Evolutionary conservation across 2,329 filamentous ascomycete species (phyloP), one percentile per base, ranked within the genome.

Genomic region (Aureobasidium musti): DNA sequence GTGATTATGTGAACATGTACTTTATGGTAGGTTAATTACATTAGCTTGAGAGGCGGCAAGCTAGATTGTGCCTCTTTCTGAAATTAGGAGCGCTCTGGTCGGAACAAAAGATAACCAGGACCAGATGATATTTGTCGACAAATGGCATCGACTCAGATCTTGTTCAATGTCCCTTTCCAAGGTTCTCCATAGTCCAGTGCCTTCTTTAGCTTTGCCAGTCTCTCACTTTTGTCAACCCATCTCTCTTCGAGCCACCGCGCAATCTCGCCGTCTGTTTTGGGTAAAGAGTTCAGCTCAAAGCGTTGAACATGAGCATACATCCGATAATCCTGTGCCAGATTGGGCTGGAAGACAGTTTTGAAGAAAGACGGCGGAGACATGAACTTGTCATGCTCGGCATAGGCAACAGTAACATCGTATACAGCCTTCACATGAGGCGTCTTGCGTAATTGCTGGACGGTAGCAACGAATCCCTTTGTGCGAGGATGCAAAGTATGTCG

Each of bases 391-490:
- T 57, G 60, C 28, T 73, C 68, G 5, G 75, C 74, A 59, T 78
- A 79, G 5, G 76, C 76, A n/a, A 79, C 70, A 1, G 76, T 78
- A n/a, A 78, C 66, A 59, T 79, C 77, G 71, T 77, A 77, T 5
- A 79, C 76, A 3, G 76, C 75, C 56, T 72, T 74, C 10, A 79
- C 72, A 54, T 77, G 76, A 19, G 72, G 66, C 26, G 43, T 52
- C 3, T 70, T 56, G 14, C 76, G 73, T 63, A 88, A 77, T 67
- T 85, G 82, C 73, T 84, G 82, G 13, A 87, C 83, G 1, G 83
- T 85, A 33, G 84, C 81, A 56, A 87, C 79, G 73, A 89, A 88
- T 60, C 86, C 86, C 73, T 84, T 87, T 23, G 82, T 86, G 37
- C 85, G 81, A 26, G 85, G 85, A 70, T 87, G 87, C 21, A 88